Conservation (phyloP, 1,284 basidiomycete species). For the Papiliotrema laurentii region DNA sequence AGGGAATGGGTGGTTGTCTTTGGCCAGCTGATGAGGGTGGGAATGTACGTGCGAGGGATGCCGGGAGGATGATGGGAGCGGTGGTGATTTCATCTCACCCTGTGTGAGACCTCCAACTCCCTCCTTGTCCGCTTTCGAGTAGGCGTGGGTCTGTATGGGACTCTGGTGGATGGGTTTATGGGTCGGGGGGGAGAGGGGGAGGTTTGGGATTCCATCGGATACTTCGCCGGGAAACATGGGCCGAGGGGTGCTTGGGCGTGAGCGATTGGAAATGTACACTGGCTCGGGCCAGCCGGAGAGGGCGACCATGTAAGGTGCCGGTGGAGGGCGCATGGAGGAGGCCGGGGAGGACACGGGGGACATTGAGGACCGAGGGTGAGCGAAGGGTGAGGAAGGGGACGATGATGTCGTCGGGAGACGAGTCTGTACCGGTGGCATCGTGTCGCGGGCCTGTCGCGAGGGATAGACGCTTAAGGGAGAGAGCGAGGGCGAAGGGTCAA, state of each 20-base stretch:
- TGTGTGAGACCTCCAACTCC: not conserved
- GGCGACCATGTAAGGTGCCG: slow-evolving; percentile 37
- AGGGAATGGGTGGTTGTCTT: no score
- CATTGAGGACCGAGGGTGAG: not conserved
- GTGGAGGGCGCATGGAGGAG: not conserved
- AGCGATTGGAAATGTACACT: slow-evolving; percentile 19
- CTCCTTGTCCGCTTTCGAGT: not conserved
- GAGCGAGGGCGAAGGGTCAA: no score
- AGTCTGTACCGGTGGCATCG: not conserved
- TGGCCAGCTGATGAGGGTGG: no score
- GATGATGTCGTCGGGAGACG: not conserved
- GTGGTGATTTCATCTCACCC: no score
- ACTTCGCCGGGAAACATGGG: slow-evolving; percentile 1
- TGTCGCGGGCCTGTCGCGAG: no score
- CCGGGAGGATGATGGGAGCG: no score
- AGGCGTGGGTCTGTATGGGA: not conserved
- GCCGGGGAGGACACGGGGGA: not conserved
- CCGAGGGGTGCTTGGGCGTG: not conserved
- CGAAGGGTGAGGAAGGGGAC: not conserved
- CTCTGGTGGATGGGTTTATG: not conserved
- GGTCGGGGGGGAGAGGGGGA: not conserved
- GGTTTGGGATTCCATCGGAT: not conserved
- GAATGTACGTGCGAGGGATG: no score
- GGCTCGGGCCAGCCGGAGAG: slow-evolving; percentile 38
- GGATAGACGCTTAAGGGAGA: no score